Evolutionary conservation across 2,329 filamentous ascomycete genomes (phyloP).

Genomic region (Fusarium gaditjirri): DNA sequence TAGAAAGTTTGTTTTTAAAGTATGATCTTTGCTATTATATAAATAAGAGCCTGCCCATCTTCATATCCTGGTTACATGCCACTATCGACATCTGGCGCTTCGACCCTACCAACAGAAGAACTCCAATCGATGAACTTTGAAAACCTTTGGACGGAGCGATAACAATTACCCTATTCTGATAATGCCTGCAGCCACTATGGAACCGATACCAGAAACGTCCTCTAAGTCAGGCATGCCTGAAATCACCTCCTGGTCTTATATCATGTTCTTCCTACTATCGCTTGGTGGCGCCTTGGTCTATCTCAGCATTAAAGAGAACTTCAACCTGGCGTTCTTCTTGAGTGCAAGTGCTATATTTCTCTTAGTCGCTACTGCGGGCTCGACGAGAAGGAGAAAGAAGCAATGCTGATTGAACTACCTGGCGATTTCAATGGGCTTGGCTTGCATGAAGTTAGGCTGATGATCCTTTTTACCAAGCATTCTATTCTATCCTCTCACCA

Average conservation of each 20-base stretch:
- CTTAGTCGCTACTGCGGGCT: fast-evolving
- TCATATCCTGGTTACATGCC: no score
- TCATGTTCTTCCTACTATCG: neutral
- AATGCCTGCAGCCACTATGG: neutral
- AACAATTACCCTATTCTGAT: no score
- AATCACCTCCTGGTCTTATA: fast-evolving
- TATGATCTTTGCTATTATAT: no score
- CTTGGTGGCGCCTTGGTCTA: neutral
- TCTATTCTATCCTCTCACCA: neutral
- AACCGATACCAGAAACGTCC: neutral
- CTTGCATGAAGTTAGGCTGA: fast-evolving
- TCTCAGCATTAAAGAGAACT: neutral
- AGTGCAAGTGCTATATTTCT: neutral
- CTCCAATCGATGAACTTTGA: no score
- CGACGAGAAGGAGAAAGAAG: fast-evolving
- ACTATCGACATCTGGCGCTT: no score
- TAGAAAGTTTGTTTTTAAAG: no score
- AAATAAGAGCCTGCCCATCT: no score
- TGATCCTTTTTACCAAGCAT: neutral
- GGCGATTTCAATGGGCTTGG: fast-evolving
- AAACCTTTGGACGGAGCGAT: no score
- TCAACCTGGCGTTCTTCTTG: neutral
- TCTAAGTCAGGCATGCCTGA: fast-evolving
- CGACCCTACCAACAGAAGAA: no score
- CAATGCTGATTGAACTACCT: fast-evolving